Conservation (phyloP, 345 rosid genomes). For the Zanthoxylum bungeanum region DNA sequence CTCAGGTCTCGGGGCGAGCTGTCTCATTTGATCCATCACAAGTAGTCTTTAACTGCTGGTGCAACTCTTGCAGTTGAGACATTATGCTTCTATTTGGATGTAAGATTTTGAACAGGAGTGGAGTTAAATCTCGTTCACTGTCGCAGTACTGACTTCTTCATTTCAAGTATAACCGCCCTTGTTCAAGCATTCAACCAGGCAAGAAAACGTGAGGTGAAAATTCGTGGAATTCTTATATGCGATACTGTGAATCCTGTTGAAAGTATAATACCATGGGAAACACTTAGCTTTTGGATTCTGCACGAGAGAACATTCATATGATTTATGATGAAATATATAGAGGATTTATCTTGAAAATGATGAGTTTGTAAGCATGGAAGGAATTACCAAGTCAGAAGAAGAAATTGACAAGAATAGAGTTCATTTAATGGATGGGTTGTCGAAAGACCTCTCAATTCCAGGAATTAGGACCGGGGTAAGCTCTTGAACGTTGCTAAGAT, state of each 20-base stretch:
- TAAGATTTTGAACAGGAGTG: conserved; percentile 74
- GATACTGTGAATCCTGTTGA: conserved; percentile 92
- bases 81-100: conserved; percentile 76
- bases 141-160: conserved; percentile 73
- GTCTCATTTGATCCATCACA: conserved; percentile 69
- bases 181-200: conserved; percentile 86
- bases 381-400: conserved; percentile 55
- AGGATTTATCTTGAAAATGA: conserved; percentile 61
- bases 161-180: conserved; percentile 55
- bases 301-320: conserved; percentile 78
- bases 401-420: conserved; percentile 76
- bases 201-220: conserved; percentile 63
- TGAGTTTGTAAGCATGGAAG: conserved; percentile 83
- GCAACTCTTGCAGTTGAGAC: conserved; percentile 86
- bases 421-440: conserved; percentile 78
- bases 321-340: conserved; percentile 86
- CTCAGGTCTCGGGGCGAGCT: conserved; percentile 48
- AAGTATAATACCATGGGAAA: conserved; percentile 57
- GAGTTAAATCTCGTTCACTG: conserved; percentile 87
- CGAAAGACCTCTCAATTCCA: conserved; percentile 82
- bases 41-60: conserved; percentile 74
- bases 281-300: conserved; percentile 60
- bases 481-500: too few species aligned
- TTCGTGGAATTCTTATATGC: conserved; percentile 72
- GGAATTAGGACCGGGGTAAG: conserved; percentile 86